Base-by-base conservation (phyloP, 1,139 yeast species). In the Nakaseomyces delphensis region DNA sequence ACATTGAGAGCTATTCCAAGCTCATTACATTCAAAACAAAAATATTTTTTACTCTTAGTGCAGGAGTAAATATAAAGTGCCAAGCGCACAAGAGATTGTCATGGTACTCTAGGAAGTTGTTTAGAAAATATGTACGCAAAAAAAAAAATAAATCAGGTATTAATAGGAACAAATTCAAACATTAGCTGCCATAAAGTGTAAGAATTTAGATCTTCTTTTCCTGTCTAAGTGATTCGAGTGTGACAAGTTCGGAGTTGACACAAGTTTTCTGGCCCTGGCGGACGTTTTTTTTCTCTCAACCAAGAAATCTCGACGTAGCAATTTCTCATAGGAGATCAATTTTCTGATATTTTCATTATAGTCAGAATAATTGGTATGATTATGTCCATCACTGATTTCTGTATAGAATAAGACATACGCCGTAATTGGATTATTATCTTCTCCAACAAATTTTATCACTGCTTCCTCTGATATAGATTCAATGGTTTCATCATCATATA, bases 401-500 rank as follows among this genome's bases (percentile, higher is more conserved):
- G 71, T 76, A 62, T 89, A 91, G 54, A 89, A 86, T 45, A 91
- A 66, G 13, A 91, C 81, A 60, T 91, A 91, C 0, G 97, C 97
- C 39, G 95, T 82, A 0, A 96, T 93, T 56, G 86, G 72, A 2
- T 95, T 94, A 4, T 85, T 83, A 2, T 84, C 79, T 58, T 86
- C 89, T 18, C 98, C 98, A 55, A 85, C 83, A 60, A 89, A 91
- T 55, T 84, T 76, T 65, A 80, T 73, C 3, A 91, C 96, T 53
- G 82, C 86, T 38, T 75, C 70, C 48, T 87, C 95, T 51, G 82
- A 87, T 6, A 91, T 91, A 23, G 83, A 69, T 56, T 89, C 97
- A 4, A 89, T 96, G 15, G 93, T 80, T 63, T 91, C 98, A 62
- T 91, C 98, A 60, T 91, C 98, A 64, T 85, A 91, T 46, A 91